Evolutionary conservation across 345 rosid species (phyloP).

Genomic region (Syzygium oleosum): DNA sequence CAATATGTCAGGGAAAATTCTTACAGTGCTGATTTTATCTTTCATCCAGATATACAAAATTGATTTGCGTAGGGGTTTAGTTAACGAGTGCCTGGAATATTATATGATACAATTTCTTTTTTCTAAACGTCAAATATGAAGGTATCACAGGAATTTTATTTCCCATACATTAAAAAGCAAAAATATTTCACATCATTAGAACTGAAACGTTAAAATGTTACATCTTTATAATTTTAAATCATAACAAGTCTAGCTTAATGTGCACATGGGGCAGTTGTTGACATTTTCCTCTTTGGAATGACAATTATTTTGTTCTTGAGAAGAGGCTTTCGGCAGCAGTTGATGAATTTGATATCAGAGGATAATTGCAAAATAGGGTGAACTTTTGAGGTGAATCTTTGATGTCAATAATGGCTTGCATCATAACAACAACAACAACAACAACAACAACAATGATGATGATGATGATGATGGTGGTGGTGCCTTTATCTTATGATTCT

Average conservation of each 20-base stretch:
- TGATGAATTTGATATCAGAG: not conserved
- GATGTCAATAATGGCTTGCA: not conserved
- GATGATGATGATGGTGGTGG: not conserved
- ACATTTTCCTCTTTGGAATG: not conserved
- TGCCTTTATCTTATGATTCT: not conserved
- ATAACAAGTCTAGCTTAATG: not conserved
- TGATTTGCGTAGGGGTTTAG: not conserved
- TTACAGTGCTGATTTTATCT: not conserved
- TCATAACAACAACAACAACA: not conserved
- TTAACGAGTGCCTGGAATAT: not conserved
- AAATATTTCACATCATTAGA: not conserved
- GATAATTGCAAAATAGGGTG: not conserved
- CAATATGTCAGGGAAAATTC: not conserved
- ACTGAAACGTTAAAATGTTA: not conserved
- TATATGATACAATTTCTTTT: not conserved
- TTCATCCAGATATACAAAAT: not conserved
- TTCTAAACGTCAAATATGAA: not conserved
- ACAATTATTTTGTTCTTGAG: not conserved
- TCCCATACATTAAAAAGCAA: not conserved
- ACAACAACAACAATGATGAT: not conserved
- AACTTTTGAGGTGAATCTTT: not conserved
- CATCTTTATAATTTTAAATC: not conserved
- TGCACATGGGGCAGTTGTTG: not conserved
- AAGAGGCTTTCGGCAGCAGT: not conserved
- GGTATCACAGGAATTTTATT: not conserved